Evolutionary conservation across 2,329 filamentous ascomycete genomes (phyloP).

Genomic region (Calonectria pteridis): DNA sequence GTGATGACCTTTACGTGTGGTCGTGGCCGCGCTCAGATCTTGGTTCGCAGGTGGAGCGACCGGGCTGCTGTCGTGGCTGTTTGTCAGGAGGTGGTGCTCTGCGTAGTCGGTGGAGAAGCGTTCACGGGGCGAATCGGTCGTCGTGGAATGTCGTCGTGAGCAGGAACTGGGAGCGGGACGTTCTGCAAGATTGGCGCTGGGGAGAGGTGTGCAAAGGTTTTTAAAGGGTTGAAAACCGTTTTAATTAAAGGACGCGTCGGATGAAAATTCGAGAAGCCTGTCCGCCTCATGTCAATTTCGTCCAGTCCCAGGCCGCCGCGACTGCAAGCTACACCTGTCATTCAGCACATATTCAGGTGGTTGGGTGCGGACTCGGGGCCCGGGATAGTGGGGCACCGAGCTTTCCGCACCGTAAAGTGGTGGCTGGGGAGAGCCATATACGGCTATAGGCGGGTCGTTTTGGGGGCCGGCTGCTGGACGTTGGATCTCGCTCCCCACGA

Average conservation of each 20-base stretch:
- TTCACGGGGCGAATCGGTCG: background rate
- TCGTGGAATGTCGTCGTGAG: background rate
- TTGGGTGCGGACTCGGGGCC: slow-evolving; percentile 21
- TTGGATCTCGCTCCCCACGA: background rate
- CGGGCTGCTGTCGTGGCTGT: slow-evolving; percentile 19
- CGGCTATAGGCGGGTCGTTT: background rate
- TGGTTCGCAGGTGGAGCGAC: slow-evolving; percentile 21
- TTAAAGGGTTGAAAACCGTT: background rate
- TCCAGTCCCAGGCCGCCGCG: slow-evolving; percentile 7
- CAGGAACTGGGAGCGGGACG: background rate
- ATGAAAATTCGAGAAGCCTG: slow-evolving; percentile 18
- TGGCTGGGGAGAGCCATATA: slow-evolving; percentile 16
- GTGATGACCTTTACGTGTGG: slow-evolving; percentile 15
- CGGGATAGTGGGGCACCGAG: slow-evolving; percentile 19
- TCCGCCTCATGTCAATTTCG: slow-evolving; percentile 12
- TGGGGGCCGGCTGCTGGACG: background rate
- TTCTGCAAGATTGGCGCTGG: background rate
- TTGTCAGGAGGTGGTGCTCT: background rate
- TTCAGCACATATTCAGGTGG: slow-evolving; percentile 22
- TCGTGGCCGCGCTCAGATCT: slow-evolving; percentile 10
- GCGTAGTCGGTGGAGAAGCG: background rate
- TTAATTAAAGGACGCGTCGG: background rate
- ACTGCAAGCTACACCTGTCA: slow-evolving; percentile 7
- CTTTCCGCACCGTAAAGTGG: slow-evolving; percentile 4
- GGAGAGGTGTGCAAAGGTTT: background rate